Base-by-base conservation (phyloP, 495 filamentous ascomycete species). In the Sordaria brevicollis region DNA sequence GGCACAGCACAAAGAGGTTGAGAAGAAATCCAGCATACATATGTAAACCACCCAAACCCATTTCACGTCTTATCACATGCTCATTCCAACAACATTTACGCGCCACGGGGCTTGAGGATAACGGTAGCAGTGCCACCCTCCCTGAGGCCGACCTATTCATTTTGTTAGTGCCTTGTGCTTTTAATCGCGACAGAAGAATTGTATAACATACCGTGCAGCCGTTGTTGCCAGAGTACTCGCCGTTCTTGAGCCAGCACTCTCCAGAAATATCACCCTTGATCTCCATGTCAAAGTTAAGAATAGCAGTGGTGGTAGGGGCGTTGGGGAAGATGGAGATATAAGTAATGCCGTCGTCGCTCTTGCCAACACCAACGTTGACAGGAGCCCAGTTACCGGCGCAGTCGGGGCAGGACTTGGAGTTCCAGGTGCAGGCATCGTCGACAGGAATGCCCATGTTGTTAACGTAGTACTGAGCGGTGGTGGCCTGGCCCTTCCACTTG, bases 391-490 rank as follows among this genome's bases (percentile, higher is more conserved):
- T 98, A 70, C 95, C 95, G 37, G 80, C 77, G 33, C 79, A 79
- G 10, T 71, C 41, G 70, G 88, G 82, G 75, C 84, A 80, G 9
- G 77, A 71, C 2, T 79, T 71, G 71, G 86, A 86, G 74, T 88
- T 86, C 95, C 95, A 98, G 36, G 81, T 76, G 85, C 95, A 99
- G 37, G 89, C 95, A 19, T 93, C 80, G 73, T 90, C 77, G 49
- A 88, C 80, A 17, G 83, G 76, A 17, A 89, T 82, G 72, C 92
- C 93, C 70, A 85, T 83, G 72, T 89, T 89, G 87, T 98, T 98
- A 83, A 97, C 86, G 77, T 99, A 99, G 86, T 98, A 99, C 82
- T 99, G 96, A 65, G 94, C 93, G 36, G 91, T 94, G 67, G 95
- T 98, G 21, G 76, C 29, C 80, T 85, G 85, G 73, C 87, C 88